These are phyloP conservation scores for Amanita inopinata DNA, from an alignment of 768 basidiomycete genomes.

Conservation along the genomic window DNA sequence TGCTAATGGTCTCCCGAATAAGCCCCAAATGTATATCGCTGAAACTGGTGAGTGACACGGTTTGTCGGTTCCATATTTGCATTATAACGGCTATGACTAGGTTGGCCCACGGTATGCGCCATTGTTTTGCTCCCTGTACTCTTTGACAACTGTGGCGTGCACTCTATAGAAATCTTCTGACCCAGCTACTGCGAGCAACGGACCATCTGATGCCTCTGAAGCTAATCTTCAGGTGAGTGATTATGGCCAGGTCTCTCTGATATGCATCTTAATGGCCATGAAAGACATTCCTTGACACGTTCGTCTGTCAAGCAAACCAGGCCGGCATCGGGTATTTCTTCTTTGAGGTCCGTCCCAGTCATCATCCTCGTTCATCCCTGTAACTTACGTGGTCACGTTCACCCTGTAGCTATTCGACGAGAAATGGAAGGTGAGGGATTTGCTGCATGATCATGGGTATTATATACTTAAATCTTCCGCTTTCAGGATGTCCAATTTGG, in stretches of 20 bases:
- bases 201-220: constrained; percentile 53
- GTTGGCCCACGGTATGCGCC: constrained; percentile 54
- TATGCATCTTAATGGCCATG: constrained; percentile 8
- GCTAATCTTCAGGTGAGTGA: constrained; percentile 44
- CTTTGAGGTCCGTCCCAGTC: constrained; percentile 47
- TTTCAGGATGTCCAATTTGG: constrained; percentile 52
- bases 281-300: constrained; percentile 75
- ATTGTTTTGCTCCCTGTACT: background rate
- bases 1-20: constrained; percentile 54
- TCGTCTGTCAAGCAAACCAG: constrained; percentile 77
- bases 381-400: background rate
- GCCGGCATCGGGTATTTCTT: constrained; percentile 85
- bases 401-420: constrained; percentile 77
- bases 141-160: constrained; percentile 2
- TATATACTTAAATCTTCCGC: background rate
- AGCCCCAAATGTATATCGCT: constrained; percentile 81
- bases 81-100: constrained; percentile 8
- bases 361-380: background rate
- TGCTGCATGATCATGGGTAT: background rate
- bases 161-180: constrained; percentile 46
- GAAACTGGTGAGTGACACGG: constrained; percentile 54
- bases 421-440: constrained; percentile 57
- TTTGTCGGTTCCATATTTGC: constrained; percentile 14
- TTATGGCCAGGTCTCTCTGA: background rate
- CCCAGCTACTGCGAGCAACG: constrained; percentile 48